Conservation (phyloP, 192 early-diverging fungal species). For the Rhizoclosmatium globosum region DNA sequence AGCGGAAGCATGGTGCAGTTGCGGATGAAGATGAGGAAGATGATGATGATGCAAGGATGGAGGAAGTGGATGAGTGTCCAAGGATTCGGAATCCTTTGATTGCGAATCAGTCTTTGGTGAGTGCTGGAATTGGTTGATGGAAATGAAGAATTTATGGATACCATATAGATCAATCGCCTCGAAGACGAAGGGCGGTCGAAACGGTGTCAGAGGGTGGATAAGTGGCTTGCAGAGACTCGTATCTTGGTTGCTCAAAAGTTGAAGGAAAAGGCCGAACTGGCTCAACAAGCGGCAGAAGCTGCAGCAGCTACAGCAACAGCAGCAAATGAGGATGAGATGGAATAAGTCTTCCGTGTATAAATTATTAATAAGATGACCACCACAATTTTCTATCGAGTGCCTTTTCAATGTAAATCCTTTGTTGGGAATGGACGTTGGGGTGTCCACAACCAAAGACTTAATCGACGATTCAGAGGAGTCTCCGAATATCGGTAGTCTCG, state of each 20-base stretch:
- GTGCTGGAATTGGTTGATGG: not conserved
- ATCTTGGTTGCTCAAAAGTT: not conserved
- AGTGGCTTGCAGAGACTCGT: not conserved
- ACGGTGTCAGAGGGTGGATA: not conserved
- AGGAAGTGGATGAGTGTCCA: not conserved
- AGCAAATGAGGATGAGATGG: not conserved
- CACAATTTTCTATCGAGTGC: not conserved
- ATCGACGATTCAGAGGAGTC: too few species aligned
- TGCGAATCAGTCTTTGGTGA: constrained; percentile 6
- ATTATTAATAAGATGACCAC: not conserved
- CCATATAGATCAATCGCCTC: not conserved
- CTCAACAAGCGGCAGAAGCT: not conserved
- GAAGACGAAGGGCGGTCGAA: constrained; percentile 11
- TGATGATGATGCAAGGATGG: not conserved
- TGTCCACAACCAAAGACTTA: too few species aligned
- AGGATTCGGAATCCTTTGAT: constrained; percentile 1
- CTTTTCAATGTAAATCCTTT: too few species aligned
- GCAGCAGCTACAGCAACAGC: not conserved
- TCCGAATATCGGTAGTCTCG: too few species aligned
- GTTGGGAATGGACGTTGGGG: too few species aligned
- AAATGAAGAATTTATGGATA: not conserved
- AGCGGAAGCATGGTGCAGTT: not conserved
- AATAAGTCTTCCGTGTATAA: not conserved
- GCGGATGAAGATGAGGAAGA: not conserved
- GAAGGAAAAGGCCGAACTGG: not conserved